Evolutionary conservation across 2,329 filamentous ascomycete species (phyloP), one percentile per base, ranked within the genome.

Genomic region (Calonectria ilicicola): DNA sequence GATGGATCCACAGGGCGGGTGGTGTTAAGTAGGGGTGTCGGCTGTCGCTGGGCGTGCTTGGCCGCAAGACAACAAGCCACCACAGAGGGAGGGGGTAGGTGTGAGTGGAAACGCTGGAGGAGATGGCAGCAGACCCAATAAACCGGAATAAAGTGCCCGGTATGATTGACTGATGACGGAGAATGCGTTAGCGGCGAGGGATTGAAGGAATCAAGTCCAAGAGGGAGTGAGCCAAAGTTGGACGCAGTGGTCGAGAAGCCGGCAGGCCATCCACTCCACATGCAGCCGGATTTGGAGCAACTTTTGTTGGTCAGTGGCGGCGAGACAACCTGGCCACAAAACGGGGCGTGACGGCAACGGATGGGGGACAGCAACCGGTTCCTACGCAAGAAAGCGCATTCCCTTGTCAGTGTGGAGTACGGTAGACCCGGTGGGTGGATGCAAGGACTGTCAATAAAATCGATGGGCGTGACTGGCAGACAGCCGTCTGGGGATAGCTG

Each of bases 251-350:
- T 58, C 23, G 29, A 49, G 62, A 53, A 60, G 51, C 49, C 49
- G 68, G 49, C 49, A 40, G 46, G 47, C 29, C 72, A 67, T 60
- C 32, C 40, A 69, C 72, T 40, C 70, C 74, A 78, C 67, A 58
- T 67, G 38, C 66, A 72, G 70, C 77, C 77, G 77, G 77, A 79
- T 79, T 76, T 73, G 77, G 76, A 65, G 67, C 72, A 60, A 21
- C n/a, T 27, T 47, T 76, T 67, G 49, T 68, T 62, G 74, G 67
- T 38, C 51, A 63, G 69, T 67, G 75, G 70, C 73, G 76, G 73
- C 71, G 66, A 73, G 71, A 62, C 67, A 66, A 74, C 60, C 67
- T 72, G 67, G 58, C 56, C 67, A 72, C 65, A 58, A 60, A 73
- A 73, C 67, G 63, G 49, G 69, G 64, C 69, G 68, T 40, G 47